Evolutionary conservation across 345 rosid genomes (phyloP), one percentile per base, ranked within the genome.

Genomic region (Geranium rotundifolium): DNA sequence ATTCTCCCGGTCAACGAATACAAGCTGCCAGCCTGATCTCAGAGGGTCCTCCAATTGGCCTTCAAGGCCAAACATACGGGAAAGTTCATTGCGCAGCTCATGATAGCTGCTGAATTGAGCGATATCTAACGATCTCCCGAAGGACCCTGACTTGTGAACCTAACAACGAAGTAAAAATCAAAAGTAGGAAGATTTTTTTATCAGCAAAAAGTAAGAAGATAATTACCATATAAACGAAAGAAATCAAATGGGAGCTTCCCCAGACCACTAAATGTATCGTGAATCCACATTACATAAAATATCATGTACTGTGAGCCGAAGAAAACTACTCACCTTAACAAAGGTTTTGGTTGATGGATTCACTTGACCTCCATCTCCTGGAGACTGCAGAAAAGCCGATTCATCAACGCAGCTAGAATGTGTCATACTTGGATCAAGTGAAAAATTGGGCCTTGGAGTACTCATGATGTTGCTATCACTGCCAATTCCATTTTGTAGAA

Each of bases 11-110:
- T 93, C 99, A 67, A 93, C 89, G 57, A 93, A 93, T 93, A 93
- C 99, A 93, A 93, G 99, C 99, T 93, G 99, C 99, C 99, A 93
- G 99, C 99, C 99, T 89, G 99, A 93, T 93, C 99, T 93, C 89
- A 87, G 69, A 64, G 96, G 90, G 90, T 93, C 97, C 91, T 93
- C 99, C 81, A 93, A 75, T 71, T 83, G 95, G 85, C 99, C 99
- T 86, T 93, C 97, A 1, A 93, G 97, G 85, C 95, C 95, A 75
- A 90, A 93, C 99, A 93, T 88, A 34, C 74, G 89, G 70, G 96
- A 91, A 41, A 93, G 96, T 76, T 86, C 96, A 58, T 90, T 72
- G 18, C 99, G 91, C 80, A 93, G 78, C 81, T 93, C 99, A 20
- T 86, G 82, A 82, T 93, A 93, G 86, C 89, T 93, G 87, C 97